Evolutionary conservation across 148 eudicot species (phyloP).

Genomic region (Chenopodium berlandieri): DNA sequence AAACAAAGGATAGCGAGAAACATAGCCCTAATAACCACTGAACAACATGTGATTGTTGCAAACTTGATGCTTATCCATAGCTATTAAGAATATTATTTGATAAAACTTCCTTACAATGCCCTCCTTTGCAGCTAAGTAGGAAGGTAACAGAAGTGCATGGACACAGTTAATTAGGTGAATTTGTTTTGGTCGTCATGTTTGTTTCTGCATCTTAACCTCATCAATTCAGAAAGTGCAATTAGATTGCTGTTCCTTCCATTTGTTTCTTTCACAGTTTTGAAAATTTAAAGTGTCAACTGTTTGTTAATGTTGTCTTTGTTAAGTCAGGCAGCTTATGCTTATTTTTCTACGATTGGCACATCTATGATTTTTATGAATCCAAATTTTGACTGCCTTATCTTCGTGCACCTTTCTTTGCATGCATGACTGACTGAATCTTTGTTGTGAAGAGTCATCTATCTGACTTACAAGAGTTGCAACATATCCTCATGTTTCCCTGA

Average conservation of each 20-base stretch:
- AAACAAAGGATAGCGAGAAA: neutral
- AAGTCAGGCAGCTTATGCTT: neutral
- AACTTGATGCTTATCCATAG: neutral
- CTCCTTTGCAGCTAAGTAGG: neutral
- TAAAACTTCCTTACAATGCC: neutral
- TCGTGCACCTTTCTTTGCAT: neutral
- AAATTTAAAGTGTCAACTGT: neutral
- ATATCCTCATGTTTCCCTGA: neutral
- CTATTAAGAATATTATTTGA: no score
- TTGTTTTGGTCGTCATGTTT: neutral
- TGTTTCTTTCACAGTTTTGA: no score
- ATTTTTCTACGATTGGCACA: neutral
- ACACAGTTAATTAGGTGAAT: neutral
- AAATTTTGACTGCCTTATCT: neutral
- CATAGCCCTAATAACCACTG: neutral
- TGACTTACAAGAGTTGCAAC: neutral
- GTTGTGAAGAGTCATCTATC: neutral
- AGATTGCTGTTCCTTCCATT: neutral
- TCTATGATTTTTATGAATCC: neutral
- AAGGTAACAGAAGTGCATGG: neutral
- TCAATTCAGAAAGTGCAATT: neutral
- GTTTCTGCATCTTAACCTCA: neutral
- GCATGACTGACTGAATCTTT: neutral
- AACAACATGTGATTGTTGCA: neutral
- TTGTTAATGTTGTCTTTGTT: neutral